Conservation (phyloP, 148 eudicot genomes). For the Simmondsia chinensis region DNA sequence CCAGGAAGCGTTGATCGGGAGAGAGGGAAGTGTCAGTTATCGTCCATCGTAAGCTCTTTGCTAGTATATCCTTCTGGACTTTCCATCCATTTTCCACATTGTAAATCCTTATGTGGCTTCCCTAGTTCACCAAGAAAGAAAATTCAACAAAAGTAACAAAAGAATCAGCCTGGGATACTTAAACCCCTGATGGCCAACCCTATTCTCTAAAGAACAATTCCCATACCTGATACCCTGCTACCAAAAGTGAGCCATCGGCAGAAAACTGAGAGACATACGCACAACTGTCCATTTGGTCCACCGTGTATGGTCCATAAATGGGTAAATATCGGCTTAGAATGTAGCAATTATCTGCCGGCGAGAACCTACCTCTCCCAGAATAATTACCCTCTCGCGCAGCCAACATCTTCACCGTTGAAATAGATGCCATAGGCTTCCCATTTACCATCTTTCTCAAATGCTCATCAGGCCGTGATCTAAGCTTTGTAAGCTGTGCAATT, state of each 20-base stretch:
- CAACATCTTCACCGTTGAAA: constrained; percentile 62
- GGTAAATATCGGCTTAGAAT: constrained; percentile 70
- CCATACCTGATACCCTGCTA: constrained; percentile 90
- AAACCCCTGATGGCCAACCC: too few relatives aligned
- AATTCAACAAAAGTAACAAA: background rate
- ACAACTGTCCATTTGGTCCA: constrained; percentile 56
- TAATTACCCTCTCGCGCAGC: constrained; percentile 72
- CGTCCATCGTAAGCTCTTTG: constrained; percentile 83
- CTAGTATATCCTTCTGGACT: constrained; percentile 66
- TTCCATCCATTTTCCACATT: constrained; percentile 73
- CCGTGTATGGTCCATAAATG: constrained; percentile 44
- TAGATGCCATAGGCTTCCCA: constrained; percentile 23
- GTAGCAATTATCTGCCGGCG: constrained; percentile 58
- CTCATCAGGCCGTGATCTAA: constrained; percentile 52
- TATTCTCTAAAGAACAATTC: too few relatives aligned
- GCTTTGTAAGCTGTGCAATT: constrained; percentile 66
- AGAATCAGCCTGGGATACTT: too few relatives aligned
- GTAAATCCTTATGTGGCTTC: constrained; percentile 73
- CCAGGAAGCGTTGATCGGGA: constrained; percentile 70
- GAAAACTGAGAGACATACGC: constrained; percentile 91
- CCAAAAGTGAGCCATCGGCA: constrained; percentile 66
- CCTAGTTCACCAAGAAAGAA: constrained; percentile 34
- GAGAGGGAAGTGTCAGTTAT: constrained; percentile 87
- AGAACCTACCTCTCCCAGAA: constrained; percentile 62
- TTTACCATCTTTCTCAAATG: constrained; percentile 22